A percentile compares a stretch with the other conserved stretches of the same genome.
These are phyloP conservation scores for Dunaliella salina DNA, from an alignment of 163 green algal genomes.

Conservation along the genomic window DNA sequence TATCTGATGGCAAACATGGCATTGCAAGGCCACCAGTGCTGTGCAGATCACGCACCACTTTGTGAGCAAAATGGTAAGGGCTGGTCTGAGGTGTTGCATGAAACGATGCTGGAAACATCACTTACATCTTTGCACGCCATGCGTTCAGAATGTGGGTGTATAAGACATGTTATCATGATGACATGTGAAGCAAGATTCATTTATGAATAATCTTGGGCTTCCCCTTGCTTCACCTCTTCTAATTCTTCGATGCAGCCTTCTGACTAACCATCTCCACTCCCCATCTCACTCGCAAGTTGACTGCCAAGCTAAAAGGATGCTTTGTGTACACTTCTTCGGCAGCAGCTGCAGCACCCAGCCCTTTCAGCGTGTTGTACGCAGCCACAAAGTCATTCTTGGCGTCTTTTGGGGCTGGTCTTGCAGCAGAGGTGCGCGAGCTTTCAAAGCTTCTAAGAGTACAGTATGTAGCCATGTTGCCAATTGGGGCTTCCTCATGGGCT, in stretches of 20 bases:
- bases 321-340: constrained; percentile 89
- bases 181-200: too few species aligned
- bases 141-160: too few species aligned
- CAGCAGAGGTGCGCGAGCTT: constrained; percentile 63
- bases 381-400: constrained; percentile 92
- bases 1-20: too few species aligned
- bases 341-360: constrained; percentile 60
- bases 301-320: constrained; percentile 75
- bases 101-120: too few species aligned
- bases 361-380: constrained; percentile 81
- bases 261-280: too few species aligned
- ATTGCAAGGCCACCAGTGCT: constrained; percentile 85
- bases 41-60: constrained; percentile 90
- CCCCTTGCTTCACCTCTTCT: too few species aligned
- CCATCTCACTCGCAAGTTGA: constrained; percentile 30
- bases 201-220: too few species aligned
- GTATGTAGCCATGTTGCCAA: constrained; percentile 90
- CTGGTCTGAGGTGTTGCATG: too few species aligned
- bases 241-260: too few species aligned
- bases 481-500: constrained; percentile 87
- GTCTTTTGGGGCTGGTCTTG: constrained; percentile 85
- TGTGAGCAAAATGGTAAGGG: constrained; percentile 66
- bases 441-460: constrained; percentile 72
- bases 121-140: too few species aligned
- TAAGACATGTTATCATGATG: too few species aligned